Conservation (phyloP, 176 grass and related monocot genomes). For the Aegilops sharonensis region DNA sequence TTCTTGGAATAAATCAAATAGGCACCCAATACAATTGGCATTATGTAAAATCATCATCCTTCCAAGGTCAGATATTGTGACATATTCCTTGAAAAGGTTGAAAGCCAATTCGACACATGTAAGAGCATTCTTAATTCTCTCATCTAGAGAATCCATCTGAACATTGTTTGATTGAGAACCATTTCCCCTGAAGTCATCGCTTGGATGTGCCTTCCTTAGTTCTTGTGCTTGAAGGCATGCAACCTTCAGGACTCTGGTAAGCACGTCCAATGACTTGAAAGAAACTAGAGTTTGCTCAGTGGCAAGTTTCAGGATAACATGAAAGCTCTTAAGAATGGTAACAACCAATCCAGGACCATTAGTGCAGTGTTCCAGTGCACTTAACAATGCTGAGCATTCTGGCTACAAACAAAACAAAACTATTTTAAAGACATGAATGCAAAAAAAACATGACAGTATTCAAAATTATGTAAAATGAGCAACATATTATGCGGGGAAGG, state of each 20-base stretch:
- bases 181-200: conserved; percentile 49
- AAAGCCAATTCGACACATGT: conserved; percentile 79
- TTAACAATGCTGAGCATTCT: conserved; percentile 80
- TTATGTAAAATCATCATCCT: conserved; percentile 71
- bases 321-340: conserved; percentile 85
- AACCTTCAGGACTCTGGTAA: conserved; percentile 76
- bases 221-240: conserved; percentile 75
- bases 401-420: conserved; percentile 64
- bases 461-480: conserved; percentile 8
- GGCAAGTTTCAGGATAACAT: conserved; percentile 77
- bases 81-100: conserved; percentile 82
- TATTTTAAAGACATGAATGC: conserved; percentile 23
- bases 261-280: conserved; percentile 70
- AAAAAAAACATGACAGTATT: conserved; percentile 15
- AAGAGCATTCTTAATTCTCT: conserved; percentile 40
- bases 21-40: conserved; percentile 66
- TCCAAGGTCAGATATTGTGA: conserved; percentile 69
- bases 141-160: conserved; percentile 31
- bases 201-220: conserved; percentile 47
- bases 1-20: conserved; percentile 95
- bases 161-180: conserved; percentile 27
- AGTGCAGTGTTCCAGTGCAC: conserved; percentile 62
- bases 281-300: conserved; percentile 75
- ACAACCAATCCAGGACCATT: conserved; percentile 60
- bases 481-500: conserved; percentile 14